Evolutionary conservation across 2,329 filamentous ascomycete species (phyloP).

Genomic region (Ophiostoma pallidulum): DNA sequence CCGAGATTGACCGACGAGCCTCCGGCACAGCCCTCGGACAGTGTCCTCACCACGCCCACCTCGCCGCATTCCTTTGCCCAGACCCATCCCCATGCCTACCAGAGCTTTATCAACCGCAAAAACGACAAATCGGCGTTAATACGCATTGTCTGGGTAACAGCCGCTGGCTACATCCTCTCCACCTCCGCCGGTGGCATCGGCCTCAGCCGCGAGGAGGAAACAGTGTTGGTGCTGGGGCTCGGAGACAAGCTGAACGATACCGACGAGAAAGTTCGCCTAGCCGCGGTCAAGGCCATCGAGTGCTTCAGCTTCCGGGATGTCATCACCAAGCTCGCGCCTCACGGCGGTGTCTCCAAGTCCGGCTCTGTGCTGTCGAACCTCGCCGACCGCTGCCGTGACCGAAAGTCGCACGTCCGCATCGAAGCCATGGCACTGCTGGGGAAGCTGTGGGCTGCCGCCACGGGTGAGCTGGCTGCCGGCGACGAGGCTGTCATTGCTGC

Average conservation of each 20-base stretch:
- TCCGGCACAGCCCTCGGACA: conserved; percentile 38
- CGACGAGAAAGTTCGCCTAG: conserved; percentile 84
- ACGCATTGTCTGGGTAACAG: conserved; percentile 76
- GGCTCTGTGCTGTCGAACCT: conserved; percentile 74
- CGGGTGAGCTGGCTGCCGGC: conserved; percentile 74
- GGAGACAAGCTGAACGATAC: conserved; percentile 75
- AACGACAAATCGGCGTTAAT: conserved; percentile 81
- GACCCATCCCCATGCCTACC: conserved; percentile 67
- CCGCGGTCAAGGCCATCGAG: conserved; percentile 77
- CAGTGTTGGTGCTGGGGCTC: conserved; percentile 61
- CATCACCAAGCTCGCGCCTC: conserved; percentile 68
- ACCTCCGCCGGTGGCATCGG: conserved; percentile 88
- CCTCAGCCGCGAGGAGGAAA: conserved; percentile 73
- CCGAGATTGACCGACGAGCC: conserved; percentile 53
- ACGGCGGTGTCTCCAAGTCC: conserved; percentile 63
- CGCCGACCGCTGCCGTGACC: conserved; percentile 81
- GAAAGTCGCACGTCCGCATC: conserved; percentile 68
- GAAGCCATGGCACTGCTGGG: conserved; percentile 79
- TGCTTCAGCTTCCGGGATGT: conserved; percentile 73
- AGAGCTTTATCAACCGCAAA: conserved; percentile 73
- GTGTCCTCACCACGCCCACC: conserved; percentile 69
- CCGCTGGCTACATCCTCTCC: conserved; percentile 75
- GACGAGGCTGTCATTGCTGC: conserved; percentile 66
- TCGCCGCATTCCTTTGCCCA: conserved; percentile 86
- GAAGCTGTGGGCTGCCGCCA: conserved; percentile 87